A percentile compares a stretch with the other conserved stretches of the same genome.
Evolutionary conservation across 768 basidiomycete species (phyloP).

Genomic region (Steccherinum ochraceum): DNA sequence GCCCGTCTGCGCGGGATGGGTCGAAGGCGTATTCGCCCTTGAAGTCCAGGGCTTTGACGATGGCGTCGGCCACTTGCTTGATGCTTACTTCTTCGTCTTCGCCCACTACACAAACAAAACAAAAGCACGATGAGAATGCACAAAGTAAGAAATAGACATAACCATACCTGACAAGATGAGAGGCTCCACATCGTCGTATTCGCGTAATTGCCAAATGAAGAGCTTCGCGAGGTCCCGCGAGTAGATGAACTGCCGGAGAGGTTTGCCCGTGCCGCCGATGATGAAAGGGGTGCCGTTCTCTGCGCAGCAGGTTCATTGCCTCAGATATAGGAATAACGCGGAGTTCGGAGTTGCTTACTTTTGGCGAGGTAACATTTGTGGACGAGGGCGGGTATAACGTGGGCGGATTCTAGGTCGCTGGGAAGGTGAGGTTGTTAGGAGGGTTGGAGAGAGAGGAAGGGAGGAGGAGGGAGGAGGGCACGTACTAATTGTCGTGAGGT

Average conservation of each 20-base stretch:
- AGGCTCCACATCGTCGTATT: slow-evolving; percentile 91
- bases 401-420: slow-evolving; percentile 83
- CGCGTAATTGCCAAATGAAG: slow-evolving; percentile 88
- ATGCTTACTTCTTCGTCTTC: slow-evolving; percentile 95
- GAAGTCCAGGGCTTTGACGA: slow-evolving; percentile 80
- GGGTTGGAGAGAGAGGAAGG: too few species aligned
- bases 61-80: slow-evolving; percentile 83
- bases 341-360: slow-evolving; percentile 41
- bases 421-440: background rate
- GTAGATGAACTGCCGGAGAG: slow-evolving; percentile 96
- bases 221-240: slow-evolving; percentile 93
- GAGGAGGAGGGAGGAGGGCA: background rate
- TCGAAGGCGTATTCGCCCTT: slow-evolving; percentile 79
- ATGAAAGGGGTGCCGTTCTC: slow-evolving; percentile 82
- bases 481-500: slow-evolving; percentile 87
- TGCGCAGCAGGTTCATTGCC: slow-evolving; percentile 18
- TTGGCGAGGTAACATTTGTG: slow-evolving; percentile 93
- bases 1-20: slow-evolving; percentile 79
- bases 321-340: background rate
- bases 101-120: slow-evolving; percentile 48
- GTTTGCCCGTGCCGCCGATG: slow-evolving; percentile 87
- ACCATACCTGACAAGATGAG: slow-evolving; percentile 78
- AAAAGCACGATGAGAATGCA: background rate
- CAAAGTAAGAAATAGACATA: background rate
- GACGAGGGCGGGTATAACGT: slow-evolving; percentile 91